Conservation (phyloP, 1,139 yeast genomes). For the Kurtzmaniella quercitrusa region DNA sequence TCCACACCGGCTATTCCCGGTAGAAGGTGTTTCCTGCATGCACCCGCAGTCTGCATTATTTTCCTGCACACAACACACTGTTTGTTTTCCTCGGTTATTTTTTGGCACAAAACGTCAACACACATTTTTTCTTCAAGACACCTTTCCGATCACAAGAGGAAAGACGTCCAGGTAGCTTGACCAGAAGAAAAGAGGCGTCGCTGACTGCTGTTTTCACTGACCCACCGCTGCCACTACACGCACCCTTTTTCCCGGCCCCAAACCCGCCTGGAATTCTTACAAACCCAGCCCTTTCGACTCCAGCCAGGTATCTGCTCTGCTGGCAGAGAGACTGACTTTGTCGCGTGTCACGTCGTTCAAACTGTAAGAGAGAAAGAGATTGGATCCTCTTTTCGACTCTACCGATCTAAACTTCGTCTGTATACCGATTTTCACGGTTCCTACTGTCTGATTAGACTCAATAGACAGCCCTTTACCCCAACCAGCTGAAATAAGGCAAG, state of each 20-base stretch:
- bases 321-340: background rate
- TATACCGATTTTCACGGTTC: too few species aligned
- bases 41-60: too few species aligned
- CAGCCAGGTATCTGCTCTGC: background rate
- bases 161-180: background rate
- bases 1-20: too few species aligned
- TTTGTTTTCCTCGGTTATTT: background rate
- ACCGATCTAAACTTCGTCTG: too few species aligned
- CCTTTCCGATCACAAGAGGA: background rate
- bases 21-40: background rate
- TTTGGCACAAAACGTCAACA: background rate
- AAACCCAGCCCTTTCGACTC: background rate
- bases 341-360: background rate
- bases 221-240: background rate
- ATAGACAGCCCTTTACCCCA: background rate
- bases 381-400: too few species aligned
- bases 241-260: background rate
- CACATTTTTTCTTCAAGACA: background rate
- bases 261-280: background rate
- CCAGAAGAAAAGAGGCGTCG: constrained; percentile 2
- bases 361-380: background rate
- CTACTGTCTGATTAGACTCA: too few species aligned
- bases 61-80: too few species aligned
- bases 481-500: too few species aligned
- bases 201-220: constrained; percentile 3